Evolutionary conservation across 1,284 basidiomycete genomes (phyloP).

Genomic region (Cystodermella granulosa): DNA sequence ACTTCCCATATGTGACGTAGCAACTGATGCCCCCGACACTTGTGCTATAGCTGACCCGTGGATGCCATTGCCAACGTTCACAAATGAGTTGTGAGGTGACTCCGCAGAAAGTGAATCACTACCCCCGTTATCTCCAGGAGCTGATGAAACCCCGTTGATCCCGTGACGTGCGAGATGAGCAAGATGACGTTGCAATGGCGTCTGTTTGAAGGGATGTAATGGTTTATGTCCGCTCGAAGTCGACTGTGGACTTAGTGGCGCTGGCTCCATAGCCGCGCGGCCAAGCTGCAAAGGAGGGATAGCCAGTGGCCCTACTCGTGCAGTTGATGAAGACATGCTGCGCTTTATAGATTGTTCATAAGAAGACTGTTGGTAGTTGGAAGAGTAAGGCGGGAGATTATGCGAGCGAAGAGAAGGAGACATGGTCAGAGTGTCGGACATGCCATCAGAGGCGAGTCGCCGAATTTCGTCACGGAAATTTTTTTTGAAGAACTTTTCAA

Average conservation of each 20-base stretch:
- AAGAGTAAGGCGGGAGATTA: slow-evolving; percentile 33
- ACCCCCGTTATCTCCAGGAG: slow-evolving; percentile 55
- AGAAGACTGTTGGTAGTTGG: slow-evolving; percentile 32
- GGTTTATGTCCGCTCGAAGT: slow-evolving; percentile 31
- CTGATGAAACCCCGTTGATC: slow-evolving; percentile 70
- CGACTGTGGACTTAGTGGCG: slow-evolving; percentile 46
- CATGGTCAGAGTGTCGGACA: slow-evolving; percentile 35
- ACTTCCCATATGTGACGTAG: slow-evolving; percentile 52
- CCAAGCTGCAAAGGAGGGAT: slow-evolving; percentile 51
- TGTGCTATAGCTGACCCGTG: slow-evolving; percentile 37
- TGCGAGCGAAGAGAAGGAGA: slow-evolving; percentile 33
- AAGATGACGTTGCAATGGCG: slow-evolving; percentile 69
- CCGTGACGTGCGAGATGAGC: slow-evolving; percentile 75
- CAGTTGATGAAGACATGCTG: slow-evolving; percentile 44
- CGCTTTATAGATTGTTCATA: slow-evolving; percentile 41
- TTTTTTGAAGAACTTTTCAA: slow-evolving; percentile 84
- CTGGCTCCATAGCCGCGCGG: slow-evolving; percentile 39
- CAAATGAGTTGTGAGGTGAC: slow-evolving; percentile 66
- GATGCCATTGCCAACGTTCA: slow-evolving; percentile 55
- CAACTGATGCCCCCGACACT: slow-evolving; percentile 48
- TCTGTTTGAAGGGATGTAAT: slow-evolving; percentile 49
- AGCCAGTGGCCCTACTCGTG: slow-evolving; percentile 39
- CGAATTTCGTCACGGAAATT: slow-evolving; percentile 87
- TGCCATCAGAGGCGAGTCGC: slow-evolving; percentile 51
- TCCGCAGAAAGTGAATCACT: slow-evolving; percentile 58